Evolutionary conservation across 148 eudicot genomes (phyloP).

Genomic region (Rheum nobile): DNA sequence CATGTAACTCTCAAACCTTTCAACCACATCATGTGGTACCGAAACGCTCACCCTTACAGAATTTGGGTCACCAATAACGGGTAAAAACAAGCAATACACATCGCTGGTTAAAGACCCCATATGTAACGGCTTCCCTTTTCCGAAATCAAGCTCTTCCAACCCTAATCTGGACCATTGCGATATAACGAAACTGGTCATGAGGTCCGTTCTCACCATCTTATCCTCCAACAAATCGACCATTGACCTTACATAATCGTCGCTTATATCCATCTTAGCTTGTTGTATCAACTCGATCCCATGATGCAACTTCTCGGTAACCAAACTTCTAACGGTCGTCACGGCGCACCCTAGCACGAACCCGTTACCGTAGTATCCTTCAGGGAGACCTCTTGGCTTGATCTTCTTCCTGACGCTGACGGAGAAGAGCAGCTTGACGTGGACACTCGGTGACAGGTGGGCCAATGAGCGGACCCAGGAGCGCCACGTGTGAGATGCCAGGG

Average conservation of each 20-base stretch:
- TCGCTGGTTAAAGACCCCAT: slow-evolving; percentile 83
- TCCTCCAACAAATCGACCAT: slow-evolving; percentile 57
- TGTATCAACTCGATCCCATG: slow-evolving; percentile 54
- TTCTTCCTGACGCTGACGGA: slow-evolving; percentile 50
- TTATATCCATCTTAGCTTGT: slow-evolving; percentile 49
- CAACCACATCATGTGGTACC: slow-evolving; percentile 41
- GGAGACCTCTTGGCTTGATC: slow-evolving; percentile 28
- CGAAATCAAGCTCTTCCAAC: slow-evolving; percentile 75
- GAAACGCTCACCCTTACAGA: slow-evolving; percentile 63
- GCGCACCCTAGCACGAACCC: slow-evolving; percentile 86
- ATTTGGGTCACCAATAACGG: slow-evolving; percentile 34
- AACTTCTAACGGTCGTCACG: slow-evolving; percentile 38
- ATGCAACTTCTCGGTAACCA: slow-evolving; percentile 34
- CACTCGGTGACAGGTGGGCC: slow-evolving; percentile 27
- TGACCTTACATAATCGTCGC: slow-evolving; percentile 43
- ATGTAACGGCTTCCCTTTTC: slow-evolving; percentile 61
- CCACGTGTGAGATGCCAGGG: slow-evolving; percentile 86
- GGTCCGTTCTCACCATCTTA: slow-evolving; percentile 42
- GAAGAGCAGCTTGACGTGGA: slow-evolving; percentile 58
- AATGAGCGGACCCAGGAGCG: slow-evolving; percentile 62
- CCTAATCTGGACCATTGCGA: slow-evolving; percentile 88
- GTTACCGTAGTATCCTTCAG: slow-evolving; percentile 73
- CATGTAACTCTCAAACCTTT: slow-evolving; percentile 62
- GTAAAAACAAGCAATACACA: slow-evolving; percentile 75
- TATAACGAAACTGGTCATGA: slow-evolving; percentile 48